phyloP scores from a whole-genome alignment of 495 filamentous ascomycete genomes.

The Penicillium longicatenatum region DNA sequence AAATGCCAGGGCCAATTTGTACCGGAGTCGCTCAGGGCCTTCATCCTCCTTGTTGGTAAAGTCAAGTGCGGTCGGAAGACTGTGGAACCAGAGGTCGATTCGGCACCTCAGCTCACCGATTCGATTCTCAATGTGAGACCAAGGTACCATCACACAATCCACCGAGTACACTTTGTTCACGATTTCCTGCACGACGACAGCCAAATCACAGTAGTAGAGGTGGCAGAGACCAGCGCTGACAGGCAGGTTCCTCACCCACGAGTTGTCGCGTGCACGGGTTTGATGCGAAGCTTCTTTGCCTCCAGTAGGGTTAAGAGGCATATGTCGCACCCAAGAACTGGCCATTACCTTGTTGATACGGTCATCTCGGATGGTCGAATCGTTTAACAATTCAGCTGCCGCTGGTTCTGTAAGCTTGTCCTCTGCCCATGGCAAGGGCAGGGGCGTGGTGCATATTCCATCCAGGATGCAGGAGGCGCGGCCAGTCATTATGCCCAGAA shows the following conservation, averaged over 20 bases:
- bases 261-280: conserved; percentile 25
- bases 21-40: conserved; percentile 35
- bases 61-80: conserved; percentile 53
- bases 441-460: conserved; percentile 59
- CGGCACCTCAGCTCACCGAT: conserved; percentile 54
- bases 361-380: conserved; percentile 37
- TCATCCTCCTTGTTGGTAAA: conserved; percentile 45
- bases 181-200: conserved; percentile 56
- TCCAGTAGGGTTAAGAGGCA: conserved; percentile 38
- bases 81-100: conserved; percentile 56
- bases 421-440: conserved; percentile 61
- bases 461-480: conserved; percentile 62
- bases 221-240: conserved; percentile 49
- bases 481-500: conserved; percentile 65
- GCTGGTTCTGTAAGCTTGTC: conserved; percentile 42
- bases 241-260: conserved; percentile 36
- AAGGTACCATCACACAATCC: conserved; percentile 52
- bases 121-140: conserved; percentile 60
- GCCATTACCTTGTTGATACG: conserved; percentile 39
- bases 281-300: conserved; percentile 28
- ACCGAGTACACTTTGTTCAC: conserved; percentile 61
- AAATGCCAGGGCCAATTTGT: conserved; percentile 54
- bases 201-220: conserved; percentile 50
- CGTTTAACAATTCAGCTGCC: conserved; percentile 34
- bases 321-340: conserved; percentile 39